Evolutionary conservation across 352 stramenopile genomes (phyloP).

Genomic region (Globisporangium uncinulatum): DNA sequence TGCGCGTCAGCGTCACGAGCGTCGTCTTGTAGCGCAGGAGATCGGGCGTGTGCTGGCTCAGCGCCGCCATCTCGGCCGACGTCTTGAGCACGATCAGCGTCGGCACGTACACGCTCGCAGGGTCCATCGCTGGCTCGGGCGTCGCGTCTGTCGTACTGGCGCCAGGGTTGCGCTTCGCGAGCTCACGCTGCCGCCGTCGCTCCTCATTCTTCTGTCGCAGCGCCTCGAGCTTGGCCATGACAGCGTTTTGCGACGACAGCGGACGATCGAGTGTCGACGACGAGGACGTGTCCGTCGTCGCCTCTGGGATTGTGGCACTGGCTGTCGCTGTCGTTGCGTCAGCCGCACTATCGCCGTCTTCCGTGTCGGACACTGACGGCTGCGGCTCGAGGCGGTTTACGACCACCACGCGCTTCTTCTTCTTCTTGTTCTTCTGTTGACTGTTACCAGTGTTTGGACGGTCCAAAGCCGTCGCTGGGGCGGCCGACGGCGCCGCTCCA

Average conservation of each 20-base stretch:
- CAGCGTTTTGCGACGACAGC: constrained; percentile 52
- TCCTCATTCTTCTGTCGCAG: constrained; percentile 79
- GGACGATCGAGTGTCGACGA: constrained; percentile 9
- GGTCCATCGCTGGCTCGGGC: constrained; percentile 21
- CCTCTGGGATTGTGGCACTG: background rate
- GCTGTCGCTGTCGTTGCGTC: background rate
- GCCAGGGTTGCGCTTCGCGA: constrained; percentile 11
- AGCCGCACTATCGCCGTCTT: background rate
- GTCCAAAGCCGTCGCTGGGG: background rate
- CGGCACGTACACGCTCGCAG: constrained; percentile 48
- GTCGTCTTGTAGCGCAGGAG: constrained; percentile 63
- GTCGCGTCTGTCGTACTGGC: constrained; percentile 7
- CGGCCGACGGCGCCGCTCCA: background rate
- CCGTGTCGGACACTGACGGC: constrained; percentile 8
- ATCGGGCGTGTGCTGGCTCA: constrained; percentile 35
- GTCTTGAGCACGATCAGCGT: constrained; percentile 69
- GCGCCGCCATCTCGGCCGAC: constrained; percentile 40
- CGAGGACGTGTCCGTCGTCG: constrained; percentile 1
- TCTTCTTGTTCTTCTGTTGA: constrained; percentile 9
- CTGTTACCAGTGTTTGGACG: background rate
- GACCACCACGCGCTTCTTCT: constrained; percentile 21
- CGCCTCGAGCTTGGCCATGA: constrained; percentile 60
- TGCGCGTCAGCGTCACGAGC: constrained; percentile 70
- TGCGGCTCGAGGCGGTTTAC: constrained; percentile 26
- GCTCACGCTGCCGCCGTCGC: constrained; percentile 42